Conservation (phyloP, 345 rosid species). For the Zanthoxylum bungeanum region DNA sequence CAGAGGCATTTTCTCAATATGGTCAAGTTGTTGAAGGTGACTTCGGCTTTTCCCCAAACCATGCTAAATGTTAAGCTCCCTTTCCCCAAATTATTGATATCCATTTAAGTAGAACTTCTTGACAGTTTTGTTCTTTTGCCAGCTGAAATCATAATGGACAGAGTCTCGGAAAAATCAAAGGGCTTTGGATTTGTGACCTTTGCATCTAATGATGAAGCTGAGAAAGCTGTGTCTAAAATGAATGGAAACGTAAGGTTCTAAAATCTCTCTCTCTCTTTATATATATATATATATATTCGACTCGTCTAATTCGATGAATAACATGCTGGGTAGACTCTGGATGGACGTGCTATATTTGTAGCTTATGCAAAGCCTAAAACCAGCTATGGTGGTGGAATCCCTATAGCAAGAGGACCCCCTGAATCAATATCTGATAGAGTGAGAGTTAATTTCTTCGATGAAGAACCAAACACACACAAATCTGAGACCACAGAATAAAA, state of each 20-base stretch:
- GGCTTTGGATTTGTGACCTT: conserved; percentile 88
- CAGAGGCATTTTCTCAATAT: conserved; percentile 65
- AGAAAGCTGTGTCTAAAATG: conserved; percentile 52
- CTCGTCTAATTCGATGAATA: conserved; percentile 1
- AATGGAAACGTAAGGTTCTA: conserved; percentile 59
- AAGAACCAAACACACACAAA: background rate
- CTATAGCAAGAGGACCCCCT: conserved; percentile 88
- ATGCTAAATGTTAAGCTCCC: background rate
- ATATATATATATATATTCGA: background rate
- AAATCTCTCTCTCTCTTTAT: background rate
- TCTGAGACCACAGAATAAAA: background rate
- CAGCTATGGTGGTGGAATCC: conserved; percentile 36
- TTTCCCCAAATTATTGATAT: background rate
- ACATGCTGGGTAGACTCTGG: conserved; percentile 40
- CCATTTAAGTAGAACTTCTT: background rate
- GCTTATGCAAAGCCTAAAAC: conserved; percentile 64
- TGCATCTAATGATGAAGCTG: conserved; percentile 77
- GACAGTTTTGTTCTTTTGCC: conserved; percentile 4
- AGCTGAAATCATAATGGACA: conserved; percentile 68
- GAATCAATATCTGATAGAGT: conserved; percentile 18
- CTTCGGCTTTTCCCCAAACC: background rate
- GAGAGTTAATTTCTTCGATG: background rate
- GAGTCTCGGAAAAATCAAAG: conserved; percentile 62
- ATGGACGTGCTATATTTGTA: conserved; percentile 69
- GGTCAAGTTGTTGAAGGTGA: conserved; percentile 94